Evolutionary conservation across 768 basidiomycete genomes (phyloP).

Genomic region (Cantharellus cinnabarinus): DNA sequence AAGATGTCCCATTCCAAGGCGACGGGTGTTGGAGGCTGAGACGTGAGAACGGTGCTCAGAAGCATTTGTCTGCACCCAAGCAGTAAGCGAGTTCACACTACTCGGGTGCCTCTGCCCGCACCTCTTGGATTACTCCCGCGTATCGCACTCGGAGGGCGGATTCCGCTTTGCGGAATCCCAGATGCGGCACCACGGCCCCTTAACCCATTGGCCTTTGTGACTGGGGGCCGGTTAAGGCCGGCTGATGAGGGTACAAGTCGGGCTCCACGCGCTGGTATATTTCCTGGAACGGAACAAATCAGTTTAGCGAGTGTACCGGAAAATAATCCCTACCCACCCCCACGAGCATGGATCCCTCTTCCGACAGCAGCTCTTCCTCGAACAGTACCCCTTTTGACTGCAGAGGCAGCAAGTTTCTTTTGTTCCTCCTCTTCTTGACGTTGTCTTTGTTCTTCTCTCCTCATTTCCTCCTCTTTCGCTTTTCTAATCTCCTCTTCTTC

Average conservation of each 20-base stretch:
- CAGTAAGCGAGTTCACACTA: no score
- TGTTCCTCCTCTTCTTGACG: slow-evolving; percentile 4
- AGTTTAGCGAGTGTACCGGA: background rate
- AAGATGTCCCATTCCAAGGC: no score
- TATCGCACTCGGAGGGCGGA: no score
- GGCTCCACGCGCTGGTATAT: no score
- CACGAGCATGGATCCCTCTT: background rate
- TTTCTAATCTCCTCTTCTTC: slow-evolving; percentile 3
- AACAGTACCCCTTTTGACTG: background rate
- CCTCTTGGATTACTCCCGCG: no score
- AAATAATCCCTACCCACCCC: background rate
- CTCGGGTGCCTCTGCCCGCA: no score
- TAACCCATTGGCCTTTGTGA: background rate
- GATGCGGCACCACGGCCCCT: background rate
- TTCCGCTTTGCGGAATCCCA: no score
- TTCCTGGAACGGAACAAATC: background rate
- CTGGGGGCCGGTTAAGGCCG: no score
- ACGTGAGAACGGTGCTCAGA: no score
- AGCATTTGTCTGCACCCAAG: no score
- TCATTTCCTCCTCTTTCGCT: slow-evolving; percentile 5
- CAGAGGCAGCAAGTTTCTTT: background rate
- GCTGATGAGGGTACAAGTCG: no score
- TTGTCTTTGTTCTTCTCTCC: slow-evolving; percentile 5
- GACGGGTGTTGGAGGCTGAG: no score
- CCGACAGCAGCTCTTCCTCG: background rate